phyloP scores from a whole-genome alignment of 441 rosid species.

The Hura crepitans region DNA sequence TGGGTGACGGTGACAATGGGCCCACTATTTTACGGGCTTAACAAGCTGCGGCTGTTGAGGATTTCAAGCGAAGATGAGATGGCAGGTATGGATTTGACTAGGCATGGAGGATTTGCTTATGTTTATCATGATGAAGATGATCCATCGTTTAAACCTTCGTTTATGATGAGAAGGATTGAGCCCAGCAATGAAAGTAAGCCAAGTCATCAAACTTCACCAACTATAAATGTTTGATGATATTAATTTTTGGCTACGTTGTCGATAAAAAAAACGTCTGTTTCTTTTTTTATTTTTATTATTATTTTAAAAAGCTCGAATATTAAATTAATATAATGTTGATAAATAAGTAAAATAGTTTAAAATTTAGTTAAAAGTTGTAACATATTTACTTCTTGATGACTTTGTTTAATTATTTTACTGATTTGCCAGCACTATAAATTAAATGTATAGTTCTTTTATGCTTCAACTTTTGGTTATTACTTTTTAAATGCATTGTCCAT shows the following conservation, averaged over 20 bases:
- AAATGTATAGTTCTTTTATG: no score
- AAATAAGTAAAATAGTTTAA: no score
- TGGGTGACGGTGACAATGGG: constrained; percentile 84
- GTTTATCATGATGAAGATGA: constrained; percentile 59
- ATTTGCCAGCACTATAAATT: no score
- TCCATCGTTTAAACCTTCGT: constrained; percentile 32
- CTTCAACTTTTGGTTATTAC: no score
- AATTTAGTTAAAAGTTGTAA: no score
- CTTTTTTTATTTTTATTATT: no score
- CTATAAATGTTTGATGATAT: constrained; percentile 16
- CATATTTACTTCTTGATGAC: no score
- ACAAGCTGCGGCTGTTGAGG: constrained; percentile 47
- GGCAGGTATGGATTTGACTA: constrained; percentile 76
- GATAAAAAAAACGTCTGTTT: not conserved
- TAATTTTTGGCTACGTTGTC: not conserved
- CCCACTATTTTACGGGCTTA: constrained; percentile 52
- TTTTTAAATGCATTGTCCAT: no score
- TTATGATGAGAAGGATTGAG: constrained; percentile 37
- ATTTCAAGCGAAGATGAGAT: constrained; percentile 64
- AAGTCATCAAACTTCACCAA: constrained; percentile 7
- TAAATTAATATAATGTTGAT: no score
- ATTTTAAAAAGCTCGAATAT: no score
- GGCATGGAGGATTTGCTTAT: constrained; percentile 77
- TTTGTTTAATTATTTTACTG: no score
- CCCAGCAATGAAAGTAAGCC: constrained; percentile 31